phyloP scores from a whole-genome alignment of 2,329 filamentous ascomycete species.

The Tolypocladium guangdongense region DNA sequence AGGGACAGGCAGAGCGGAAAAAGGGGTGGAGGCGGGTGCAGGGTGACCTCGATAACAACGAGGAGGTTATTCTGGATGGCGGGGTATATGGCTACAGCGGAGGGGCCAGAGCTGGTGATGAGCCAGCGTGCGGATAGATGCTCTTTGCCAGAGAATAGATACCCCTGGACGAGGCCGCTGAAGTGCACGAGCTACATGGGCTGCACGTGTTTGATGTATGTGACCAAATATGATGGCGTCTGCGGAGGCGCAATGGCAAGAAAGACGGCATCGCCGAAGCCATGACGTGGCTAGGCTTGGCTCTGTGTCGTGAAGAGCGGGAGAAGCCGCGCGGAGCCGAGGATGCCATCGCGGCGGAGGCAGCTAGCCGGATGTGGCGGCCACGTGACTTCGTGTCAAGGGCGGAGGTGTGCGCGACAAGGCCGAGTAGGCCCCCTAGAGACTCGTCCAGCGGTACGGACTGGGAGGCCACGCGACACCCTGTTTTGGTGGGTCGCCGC shows the following conservation, averaged over 20 bases:
- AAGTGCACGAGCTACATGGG: too few species aligned
- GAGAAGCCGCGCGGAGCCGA: background rate
- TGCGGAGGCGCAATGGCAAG: background rate
- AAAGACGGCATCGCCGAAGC: background rate
- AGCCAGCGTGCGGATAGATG: conserved; percentile 27
- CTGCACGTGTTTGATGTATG: too few species aligned
- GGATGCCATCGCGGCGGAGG: background rate
- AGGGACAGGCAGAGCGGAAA: conserved; percentile 30
- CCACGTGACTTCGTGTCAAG: conserved; percentile 26
- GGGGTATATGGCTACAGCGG: conserved; percentile 33
- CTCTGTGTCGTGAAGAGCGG: background rate
- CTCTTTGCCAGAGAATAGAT: too few species aligned
- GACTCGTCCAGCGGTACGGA: background rate
- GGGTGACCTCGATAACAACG: conserved; percentile 48
- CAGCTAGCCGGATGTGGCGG: background rate
- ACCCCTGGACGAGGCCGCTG: too few species aligned
- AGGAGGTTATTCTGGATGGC: conserved; percentile 47
- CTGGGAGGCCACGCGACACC: background rate
- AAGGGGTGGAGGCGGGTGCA: conserved; percentile 49
- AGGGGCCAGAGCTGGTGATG: conserved; percentile 12
- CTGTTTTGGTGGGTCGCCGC: background rate
- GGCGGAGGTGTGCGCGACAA: conserved; percentile 7
- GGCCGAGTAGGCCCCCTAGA: background rate
- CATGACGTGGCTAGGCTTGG: background rate
- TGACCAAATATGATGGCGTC: too few species aligned